Conservation (phyloP, 805 yeast genomes). For the Wickerhamiella australiensis region DNA sequence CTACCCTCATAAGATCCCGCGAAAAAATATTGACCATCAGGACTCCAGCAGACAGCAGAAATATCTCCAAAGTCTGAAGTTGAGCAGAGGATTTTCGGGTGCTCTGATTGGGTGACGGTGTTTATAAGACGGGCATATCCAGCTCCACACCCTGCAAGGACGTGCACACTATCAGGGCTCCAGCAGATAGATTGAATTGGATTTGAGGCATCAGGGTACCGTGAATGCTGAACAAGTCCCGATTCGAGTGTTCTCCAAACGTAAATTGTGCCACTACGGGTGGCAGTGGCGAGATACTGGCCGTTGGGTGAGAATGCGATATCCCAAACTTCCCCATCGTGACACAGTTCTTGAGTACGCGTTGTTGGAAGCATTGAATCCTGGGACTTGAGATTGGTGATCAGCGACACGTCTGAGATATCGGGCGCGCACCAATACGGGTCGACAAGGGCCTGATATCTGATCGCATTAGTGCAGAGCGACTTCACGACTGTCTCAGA, state of each 20-base stretch:
- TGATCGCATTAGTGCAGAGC: background rate
- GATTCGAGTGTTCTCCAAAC: background rate
- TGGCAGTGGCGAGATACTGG: conserved; percentile 49
- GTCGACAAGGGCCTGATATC: background rate
- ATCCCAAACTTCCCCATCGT: conserved; percentile 68
- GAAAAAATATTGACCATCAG: conserved; percentile 42
- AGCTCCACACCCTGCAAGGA: conserved; percentile 66
- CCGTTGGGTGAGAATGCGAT: conserved; percentile 70
- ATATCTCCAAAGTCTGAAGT: conserved; percentile 25
- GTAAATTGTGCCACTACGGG: conserved; percentile 21
- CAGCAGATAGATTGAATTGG: conserved; percentile 50
- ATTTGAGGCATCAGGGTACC: conserved; percentile 23
- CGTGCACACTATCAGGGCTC: conserved; percentile 56
- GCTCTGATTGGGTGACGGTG: background rate
- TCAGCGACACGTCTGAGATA: background rate
- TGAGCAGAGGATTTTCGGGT: background rate
- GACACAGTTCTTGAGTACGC: conserved; percentile 11
- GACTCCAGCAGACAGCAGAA: conserved; percentile 59
- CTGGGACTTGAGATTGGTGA: background rate
- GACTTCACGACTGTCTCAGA: background rate
- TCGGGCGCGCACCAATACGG: background rate
- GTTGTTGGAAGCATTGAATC: background rate
- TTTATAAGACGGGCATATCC: conserved; percentile 46
- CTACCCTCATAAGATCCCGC: conserved; percentile 70
- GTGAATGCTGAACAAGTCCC: conserved; percentile 9